phyloP scores from a whole-genome alignment of 371 early-diverging fungal genomes.

The Basidiobolus heterosporus region DNA sequence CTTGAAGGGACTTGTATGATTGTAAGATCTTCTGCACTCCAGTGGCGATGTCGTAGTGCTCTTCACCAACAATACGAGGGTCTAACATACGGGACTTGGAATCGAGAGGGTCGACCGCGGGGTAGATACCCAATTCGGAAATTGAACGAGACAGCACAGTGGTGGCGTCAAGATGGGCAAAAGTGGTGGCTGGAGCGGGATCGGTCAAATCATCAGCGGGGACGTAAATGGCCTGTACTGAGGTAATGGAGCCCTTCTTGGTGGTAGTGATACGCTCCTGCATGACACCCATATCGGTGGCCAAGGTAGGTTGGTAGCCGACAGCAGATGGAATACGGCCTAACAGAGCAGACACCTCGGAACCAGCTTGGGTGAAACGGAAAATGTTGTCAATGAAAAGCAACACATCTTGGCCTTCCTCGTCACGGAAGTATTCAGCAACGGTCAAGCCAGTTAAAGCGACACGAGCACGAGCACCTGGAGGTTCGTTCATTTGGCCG shows the following conservation, averaged over 20 bases:
- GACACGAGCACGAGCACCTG: conserved; percentile 98
- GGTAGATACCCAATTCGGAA: conserved; percentile 97
- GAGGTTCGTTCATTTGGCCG: conserved; percentile 99
- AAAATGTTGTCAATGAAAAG: conserved; percentile 99
- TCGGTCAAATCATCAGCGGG: conserved; percentile 98
- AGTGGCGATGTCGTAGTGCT: conserved; percentile 91
- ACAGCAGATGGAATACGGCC: conserved; percentile 98
- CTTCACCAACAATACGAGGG: conserved; percentile 89
- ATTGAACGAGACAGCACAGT: conserved; percentile 96
- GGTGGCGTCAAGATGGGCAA: conserved; percentile 97
- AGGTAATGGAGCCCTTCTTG: conserved; percentile 98
- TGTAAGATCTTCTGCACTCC: conserved; percentile 89
- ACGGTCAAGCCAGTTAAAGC: conserved; percentile 94
- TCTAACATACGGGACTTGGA: conserved; percentile 95
- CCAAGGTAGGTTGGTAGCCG: conserved; percentile 92
- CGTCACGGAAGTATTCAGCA: conserved; percentile 98
- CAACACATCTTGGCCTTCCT: conserved; percentile 96
- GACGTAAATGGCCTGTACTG: conserved; percentile 95
- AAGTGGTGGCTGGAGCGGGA: conserved; percentile 97
- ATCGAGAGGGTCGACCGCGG: conserved; percentile 97
- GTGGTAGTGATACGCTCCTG: conserved; percentile 98
- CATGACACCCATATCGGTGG: conserved; percentile 69
- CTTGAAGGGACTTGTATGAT: conserved; percentile 94
- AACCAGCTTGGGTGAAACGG: conserved; percentile 90
- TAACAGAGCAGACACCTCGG: conserved; percentile 89